Evolutionary conservation across 306 rosid species (phyloP), one percentile per base, ranked within the genome.

Genomic region (Vicia sativa): DNA sequence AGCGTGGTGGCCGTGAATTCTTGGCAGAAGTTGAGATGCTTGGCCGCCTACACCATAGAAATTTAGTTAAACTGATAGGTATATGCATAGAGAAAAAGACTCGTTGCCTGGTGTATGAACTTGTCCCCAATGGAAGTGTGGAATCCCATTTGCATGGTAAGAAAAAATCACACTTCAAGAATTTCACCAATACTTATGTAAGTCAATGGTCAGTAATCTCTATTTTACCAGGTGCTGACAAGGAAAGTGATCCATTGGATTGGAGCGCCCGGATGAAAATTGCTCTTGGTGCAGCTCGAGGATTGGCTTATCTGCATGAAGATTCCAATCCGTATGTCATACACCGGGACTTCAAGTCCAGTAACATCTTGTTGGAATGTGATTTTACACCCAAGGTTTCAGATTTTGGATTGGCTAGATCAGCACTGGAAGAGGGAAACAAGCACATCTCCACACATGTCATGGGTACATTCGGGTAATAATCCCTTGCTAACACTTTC

Each of bases 21-120:
- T 80, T 93, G 81, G 99, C 99, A 5, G 99, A 93, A 87, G 92
- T 93, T 12, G 97, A 93, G 78, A 93, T 93, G 99, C 95, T 93
- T 70, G 80, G 97, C 79, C 99, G 97, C 25, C 77, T 93, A 16
- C 99, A 93, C 84, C 99, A 93, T 76, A 74, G 97, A 77, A 90
- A 93, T 84, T 79, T 93, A 80, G 97, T 93, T 70, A 93, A 79
- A 72, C 75, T 93, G 65, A 66, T 90, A 3, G 99, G 99, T 29
- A 93, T 88, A 56, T 93, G 97, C 87, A 83, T 85, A 21, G 97
- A 90, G 71, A 87, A 82, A 43, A 85, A 79, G 19, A 76, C 86
- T 56, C 96, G 95, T n/a, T 90, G 99, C 90, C 84, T 93, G 3
- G 85, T 93, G 50, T 93, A 93, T 43, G 99, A 93, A 72, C 91